Evolutionary conservation across 1,284 basidiomycete genomes (phyloP).

Genomic region (Wolfiporia cocos): DNA sequence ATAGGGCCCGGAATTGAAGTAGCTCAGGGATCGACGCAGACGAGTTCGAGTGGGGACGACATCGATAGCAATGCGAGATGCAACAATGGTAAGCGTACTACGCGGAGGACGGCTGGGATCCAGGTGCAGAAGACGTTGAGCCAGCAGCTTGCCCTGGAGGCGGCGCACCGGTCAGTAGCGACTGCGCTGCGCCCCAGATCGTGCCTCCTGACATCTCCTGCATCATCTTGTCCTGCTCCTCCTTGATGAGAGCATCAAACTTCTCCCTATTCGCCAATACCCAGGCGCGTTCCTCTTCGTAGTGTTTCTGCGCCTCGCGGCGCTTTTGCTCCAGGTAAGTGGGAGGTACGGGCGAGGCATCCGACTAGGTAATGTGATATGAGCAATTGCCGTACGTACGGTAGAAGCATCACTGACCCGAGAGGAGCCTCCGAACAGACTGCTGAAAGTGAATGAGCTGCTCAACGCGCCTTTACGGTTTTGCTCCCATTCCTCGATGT

Average conservation of each 20-base stretch:
- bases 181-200: constrained; percentile 23
- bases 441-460: constrained; percentile 50
- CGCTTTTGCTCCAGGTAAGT: constrained; percentile 93
- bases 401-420: constrained; percentile 23
- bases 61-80: too few relatives aligned
- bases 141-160: too few relatives aligned
- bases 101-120: too few relatives aligned
- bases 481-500: constrained; percentile 80
- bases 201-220: constrained; percentile 44
- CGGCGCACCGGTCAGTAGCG: constrained; percentile 12
- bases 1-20: too few relatives aligned
- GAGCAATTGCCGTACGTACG: too few relatives aligned
- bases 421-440: constrained; percentile 50
- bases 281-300: constrained; percentile 86
- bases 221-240: constrained; percentile 77
- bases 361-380: constrained; percentile 20
- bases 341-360: constrained; percentile 45
- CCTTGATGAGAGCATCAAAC: constrained; percentile 74
- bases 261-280: constrained; percentile 77
- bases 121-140: too few relatives aligned
- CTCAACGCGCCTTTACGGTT: constrained; percentile 38
- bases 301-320: constrained; percentile 78
- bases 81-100: too few relatives aligned
- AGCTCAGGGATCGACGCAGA: too few relatives aligned
- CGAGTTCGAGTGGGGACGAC: too few relatives aligned